Evolutionary conservation across 192 early-diverging fungal species (phyloP).

Genomic region (Rhizoclosmatium sp.): DNA sequence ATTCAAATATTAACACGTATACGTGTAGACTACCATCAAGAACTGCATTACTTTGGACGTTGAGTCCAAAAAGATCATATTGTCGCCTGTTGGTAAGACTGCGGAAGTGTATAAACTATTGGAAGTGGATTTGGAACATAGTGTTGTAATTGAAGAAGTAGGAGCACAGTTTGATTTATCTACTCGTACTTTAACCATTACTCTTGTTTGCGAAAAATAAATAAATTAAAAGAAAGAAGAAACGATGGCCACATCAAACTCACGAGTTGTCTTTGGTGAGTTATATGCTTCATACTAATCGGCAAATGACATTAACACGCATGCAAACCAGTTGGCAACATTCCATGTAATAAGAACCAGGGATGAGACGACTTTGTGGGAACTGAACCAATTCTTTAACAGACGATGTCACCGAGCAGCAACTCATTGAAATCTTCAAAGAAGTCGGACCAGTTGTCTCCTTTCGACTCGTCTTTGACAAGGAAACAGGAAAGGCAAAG

Average conservation of each 20-base stretch:
- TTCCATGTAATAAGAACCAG: conserved; percentile 43
- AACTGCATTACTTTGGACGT: conserved; percentile 9
- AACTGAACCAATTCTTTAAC: neutral
- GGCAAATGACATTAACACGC: neutral
- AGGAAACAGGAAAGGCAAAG: conserved; percentile 84
- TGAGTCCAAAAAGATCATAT: neutral
- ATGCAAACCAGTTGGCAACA: conserved; percentile 50
- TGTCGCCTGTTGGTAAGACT: conserved; percentile 10
- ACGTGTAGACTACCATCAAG: conserved; percentile 22
- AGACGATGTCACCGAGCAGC: conserved; percentile 91
- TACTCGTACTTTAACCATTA: conserved; percentile 22
- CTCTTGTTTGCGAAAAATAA: conserved; percentile 30
- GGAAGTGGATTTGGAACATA: neutral
- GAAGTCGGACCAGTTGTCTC: conserved; percentile 80
- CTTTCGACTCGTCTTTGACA: conserved; percentile 89
- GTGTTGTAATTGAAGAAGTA: conserved; percentile 24
- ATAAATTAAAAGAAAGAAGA: neutral
- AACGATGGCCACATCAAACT: neutral
- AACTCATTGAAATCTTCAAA: conserved; percentile 90
- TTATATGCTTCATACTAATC: neutral
- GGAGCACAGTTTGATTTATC: conserved; percentile 37
- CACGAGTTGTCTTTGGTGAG: conserved; percentile 51
- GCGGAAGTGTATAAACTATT: neutral
- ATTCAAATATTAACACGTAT: neutral
- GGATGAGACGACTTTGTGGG: neutral